Percentiles rank a stretch among this genome's conserved stretches.
These are phyloP conservation scores for Ophiostoma ips DNA, from an alignment of 2,329 filamentous ascomycete species.

Conservation along the genomic window DNA sequence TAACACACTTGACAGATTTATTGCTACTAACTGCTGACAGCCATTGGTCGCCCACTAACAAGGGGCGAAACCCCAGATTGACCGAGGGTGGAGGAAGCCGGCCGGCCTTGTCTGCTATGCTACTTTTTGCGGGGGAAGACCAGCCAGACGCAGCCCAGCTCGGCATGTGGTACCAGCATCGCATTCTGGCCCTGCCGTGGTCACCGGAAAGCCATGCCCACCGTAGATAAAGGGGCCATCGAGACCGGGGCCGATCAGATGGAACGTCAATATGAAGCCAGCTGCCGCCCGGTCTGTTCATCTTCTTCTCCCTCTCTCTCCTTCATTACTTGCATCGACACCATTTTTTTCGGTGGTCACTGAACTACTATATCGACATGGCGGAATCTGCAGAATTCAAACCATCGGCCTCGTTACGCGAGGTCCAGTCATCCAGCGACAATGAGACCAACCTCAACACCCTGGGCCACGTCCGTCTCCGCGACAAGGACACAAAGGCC, in stretches of 20 bases:
- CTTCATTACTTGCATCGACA: background rate
- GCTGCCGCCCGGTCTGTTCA: background rate
- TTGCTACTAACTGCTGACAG: background rate
- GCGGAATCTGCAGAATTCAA: background rate
- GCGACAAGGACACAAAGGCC: constrained; percentile 29
- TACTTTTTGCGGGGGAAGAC: background rate
- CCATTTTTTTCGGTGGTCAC: too few species aligned
- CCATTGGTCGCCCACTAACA: background rate
- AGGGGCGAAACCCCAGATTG: background rate
- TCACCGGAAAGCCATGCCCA: too few species aligned
- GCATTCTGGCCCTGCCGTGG: background rate
- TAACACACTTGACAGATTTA: too few species aligned
- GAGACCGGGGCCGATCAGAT: background rate
- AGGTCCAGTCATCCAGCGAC: background rate
- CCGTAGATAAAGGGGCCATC: background rate
- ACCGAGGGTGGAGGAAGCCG: background rate
- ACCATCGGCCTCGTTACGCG: background rate
- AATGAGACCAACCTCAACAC: constrained; percentile 12
- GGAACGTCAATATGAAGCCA: background rate
- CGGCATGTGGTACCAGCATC: background rate
- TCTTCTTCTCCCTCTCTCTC: background rate
- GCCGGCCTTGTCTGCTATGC: too few species aligned
- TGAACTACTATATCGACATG: background rate
- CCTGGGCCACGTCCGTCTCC: constrained; percentile 29
- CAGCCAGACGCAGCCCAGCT: background rate